phyloP scores from a whole-genome alignment of 2,329 filamentous ascomycete genomes.

The Penicillium oxalicum region DNA sequence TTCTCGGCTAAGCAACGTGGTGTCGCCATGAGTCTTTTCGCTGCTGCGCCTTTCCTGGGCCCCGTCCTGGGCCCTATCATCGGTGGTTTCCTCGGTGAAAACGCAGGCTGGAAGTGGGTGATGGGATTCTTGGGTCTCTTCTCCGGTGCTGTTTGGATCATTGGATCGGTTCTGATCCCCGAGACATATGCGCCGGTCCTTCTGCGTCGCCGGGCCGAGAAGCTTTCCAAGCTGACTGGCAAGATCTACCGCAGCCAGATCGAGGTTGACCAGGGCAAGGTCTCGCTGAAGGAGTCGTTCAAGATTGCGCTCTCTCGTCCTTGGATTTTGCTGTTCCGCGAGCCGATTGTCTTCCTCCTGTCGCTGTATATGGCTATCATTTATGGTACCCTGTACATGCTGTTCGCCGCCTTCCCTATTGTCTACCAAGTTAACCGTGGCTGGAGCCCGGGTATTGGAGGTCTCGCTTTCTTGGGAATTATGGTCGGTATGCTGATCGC shows the following conservation, averaged over 20 bases:
- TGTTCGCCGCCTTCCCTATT: constrained; percentile 28
- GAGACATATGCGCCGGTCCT: constrained; percentile 29
- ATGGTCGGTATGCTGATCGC: constrained; percentile 28
- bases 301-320: constrained; percentile 24
- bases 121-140: constrained; percentile 27
- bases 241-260: constrained; percentile 22
- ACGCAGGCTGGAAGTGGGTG: constrained; percentile 27
- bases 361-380: constrained; percentile 28
- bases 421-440: constrained; percentile 25
- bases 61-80: constrained; percentile 25
- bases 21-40: constrained; percentile 57
- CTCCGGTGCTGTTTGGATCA: constrained; percentile 25
- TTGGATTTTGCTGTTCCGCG: constrained; percentile 27
- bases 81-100: constrained; percentile 27
- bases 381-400: constrained; percentile 28
- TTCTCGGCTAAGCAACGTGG: constrained; percentile 50
- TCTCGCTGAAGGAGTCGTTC: constrained; percentile 18
- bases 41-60: constrained; percentile 58
- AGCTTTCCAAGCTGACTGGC: constrained; percentile 20
- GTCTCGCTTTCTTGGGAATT: constrained; percentile 27
- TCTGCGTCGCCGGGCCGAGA: constrained; percentile 23
- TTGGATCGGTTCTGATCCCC: constrained; percentile 19
- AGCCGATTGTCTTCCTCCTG: constrained; percentile 28
- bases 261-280: constrained; percentile 22
- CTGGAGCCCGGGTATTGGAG: constrained; percentile 26